These are phyloP conservation scores for Dactylonectria macrodidyma DNA, from an alignment of 2,329 filamentous ascomycete species.

Conservation along the genomic window DNA sequence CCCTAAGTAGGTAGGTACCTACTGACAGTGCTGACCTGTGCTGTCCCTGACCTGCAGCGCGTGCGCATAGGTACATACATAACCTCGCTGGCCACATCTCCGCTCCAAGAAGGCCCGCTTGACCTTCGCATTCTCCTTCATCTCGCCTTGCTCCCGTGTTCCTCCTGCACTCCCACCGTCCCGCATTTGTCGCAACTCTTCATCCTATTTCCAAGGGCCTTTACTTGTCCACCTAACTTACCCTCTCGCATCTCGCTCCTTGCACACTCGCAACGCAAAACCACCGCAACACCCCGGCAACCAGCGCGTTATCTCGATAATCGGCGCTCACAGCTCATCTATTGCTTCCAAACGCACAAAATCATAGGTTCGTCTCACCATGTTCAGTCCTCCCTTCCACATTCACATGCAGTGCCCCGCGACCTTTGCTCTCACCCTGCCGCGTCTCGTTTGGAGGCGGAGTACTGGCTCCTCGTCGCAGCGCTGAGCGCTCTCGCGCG, in stretches of 20 bases:
- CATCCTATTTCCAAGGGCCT: neutral
- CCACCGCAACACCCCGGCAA: neutral
- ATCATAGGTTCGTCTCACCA: conserved; percentile 22
- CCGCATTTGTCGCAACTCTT: conserved; percentile 36
- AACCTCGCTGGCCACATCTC: conserved; percentile 45
- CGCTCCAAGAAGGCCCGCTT: conserved; percentile 41
- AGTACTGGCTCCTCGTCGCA: conserved; percentile 6
- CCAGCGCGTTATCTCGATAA: conserved; percentile 38
- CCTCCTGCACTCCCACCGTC: conserved; percentile 33
- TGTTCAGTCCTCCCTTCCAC: conserved; percentile 2
- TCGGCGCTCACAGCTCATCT: conserved; percentile 36
- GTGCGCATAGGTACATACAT: conserved; percentile 44
- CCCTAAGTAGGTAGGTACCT: neutral
- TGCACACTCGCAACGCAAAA: neutral
- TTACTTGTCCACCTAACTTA: neutral
- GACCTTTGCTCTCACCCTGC: conserved; percentile 21
- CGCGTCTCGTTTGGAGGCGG: conserved; percentile 20
- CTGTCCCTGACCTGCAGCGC: conserved; percentile 37
- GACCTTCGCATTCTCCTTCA: conserved; percentile 34
- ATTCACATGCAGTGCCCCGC: conserved; percentile 25
- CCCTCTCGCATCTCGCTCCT: conserved; percentile 17
- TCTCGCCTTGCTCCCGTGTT: conserved; percentile 35
- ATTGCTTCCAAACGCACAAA: conserved; percentile 14
- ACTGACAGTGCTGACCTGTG: neutral
- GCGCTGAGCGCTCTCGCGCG: conserved; percentile 15